A percentile compares a stretch with the other conserved stretches of the same genome.
Evolutionary conservation across 2,329 filamentous ascomycete genomes (phyloP).

Genomic region (Coleophoma eucalyptorum): DNA sequence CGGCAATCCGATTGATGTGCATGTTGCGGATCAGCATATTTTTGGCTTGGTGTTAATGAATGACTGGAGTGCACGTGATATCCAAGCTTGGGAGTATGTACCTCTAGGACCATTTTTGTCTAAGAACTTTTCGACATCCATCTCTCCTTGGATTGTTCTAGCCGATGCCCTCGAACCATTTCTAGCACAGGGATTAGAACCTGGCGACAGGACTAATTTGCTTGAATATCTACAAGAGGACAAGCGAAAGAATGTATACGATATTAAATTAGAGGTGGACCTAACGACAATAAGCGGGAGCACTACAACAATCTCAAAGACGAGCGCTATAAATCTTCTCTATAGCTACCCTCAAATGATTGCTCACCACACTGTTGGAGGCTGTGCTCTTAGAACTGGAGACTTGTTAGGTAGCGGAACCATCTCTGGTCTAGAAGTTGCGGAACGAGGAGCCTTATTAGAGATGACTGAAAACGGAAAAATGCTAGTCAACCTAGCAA

Average conservation of each 20-base stretch:
- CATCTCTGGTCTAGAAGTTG: conserved; percentile 56
- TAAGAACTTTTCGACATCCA: conserved; percentile 79
- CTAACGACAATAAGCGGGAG: conserved; percentile 32
- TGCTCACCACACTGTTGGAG: conserved; percentile 29
- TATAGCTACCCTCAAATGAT: conserved; percentile 33
- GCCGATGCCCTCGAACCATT: conserved; percentile 73
- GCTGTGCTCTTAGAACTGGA: conserved; percentile 30
- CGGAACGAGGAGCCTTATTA: conserved; percentile 60
- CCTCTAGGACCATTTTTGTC: conserved; percentile 78
- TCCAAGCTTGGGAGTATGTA: conserved; percentile 82
- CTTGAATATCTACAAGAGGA: conserved; percentile 61
- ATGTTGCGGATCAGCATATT: conserved; percentile 50
- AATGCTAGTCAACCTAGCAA: conserved; percentile 48
- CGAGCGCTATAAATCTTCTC: conserved; percentile 27
- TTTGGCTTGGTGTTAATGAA: conserved; percentile 59
- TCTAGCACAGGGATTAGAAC: not conserved
- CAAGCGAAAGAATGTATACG: conserved; percentile 52
- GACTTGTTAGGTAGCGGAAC: conserved; percentile 57
- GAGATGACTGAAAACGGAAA: conserved; percentile 69
- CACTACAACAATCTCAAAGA: not conserved
- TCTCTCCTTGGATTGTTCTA: conserved; percentile 76
- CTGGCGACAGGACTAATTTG: conserved; percentile 44
- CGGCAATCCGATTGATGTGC: conserved; percentile 31
- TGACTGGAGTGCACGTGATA: conserved; percentile 72
- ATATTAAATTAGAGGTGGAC: conserved; percentile 64